Conservation (phyloP, 2,329 filamentous ascomycete species). For the Aspergillus sergii region DNA sequence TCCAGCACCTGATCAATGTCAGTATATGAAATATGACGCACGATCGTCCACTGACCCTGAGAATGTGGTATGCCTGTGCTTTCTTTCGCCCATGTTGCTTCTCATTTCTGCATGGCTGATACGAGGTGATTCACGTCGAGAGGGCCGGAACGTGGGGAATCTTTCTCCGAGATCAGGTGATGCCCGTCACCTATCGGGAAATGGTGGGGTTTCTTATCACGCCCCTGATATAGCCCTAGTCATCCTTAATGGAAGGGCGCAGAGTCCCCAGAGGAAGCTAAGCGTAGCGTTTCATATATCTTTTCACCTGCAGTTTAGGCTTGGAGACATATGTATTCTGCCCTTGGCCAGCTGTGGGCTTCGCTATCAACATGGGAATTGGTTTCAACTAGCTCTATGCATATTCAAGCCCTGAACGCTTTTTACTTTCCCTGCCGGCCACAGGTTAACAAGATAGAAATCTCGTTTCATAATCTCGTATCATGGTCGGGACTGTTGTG, state of each 20-base stretch:
- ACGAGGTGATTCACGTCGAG: not conserved
- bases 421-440: too few species aligned
- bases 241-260: too few species aligned
- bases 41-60: not conserved
- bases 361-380: too few species aligned
- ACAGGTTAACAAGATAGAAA: too few species aligned
- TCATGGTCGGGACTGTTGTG: too few species aligned
- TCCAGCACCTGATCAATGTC: not conserved
- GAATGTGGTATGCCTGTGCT: not conserved
- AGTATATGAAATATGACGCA: not conserved
- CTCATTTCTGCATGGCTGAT: not conserved
- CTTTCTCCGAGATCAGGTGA: not conserved
- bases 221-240: not conserved
- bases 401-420: too few species aligned
- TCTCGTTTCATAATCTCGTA: too few species aligned
- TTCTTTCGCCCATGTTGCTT: not conserved
- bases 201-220: not conserved
- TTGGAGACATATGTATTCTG: too few species aligned
- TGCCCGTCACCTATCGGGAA: not conserved
- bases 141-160: not conserved
- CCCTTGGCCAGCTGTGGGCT: accelerated
- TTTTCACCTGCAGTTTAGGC: too few species aligned
- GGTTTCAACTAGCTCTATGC: too few species aligned
- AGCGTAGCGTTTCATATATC: too few species aligned
- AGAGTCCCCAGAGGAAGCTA: too few species aligned